phyloP scores from a whole-genome alignment of 2,329 filamentous ascomycete species.

The Aureobasidium sp. region DNA sequence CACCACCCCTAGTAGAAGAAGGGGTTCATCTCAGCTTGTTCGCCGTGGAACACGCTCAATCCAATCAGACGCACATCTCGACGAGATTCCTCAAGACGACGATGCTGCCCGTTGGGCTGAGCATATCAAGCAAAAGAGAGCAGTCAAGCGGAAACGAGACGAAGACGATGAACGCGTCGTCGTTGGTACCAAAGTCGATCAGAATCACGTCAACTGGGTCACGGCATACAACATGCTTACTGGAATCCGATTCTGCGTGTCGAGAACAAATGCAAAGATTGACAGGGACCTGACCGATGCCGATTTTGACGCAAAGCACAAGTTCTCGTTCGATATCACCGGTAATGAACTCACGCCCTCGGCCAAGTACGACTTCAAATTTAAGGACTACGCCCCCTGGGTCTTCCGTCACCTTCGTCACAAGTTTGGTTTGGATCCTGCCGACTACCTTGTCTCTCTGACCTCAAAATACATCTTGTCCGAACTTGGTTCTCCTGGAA shows the following conservation, averaged over 20 bases:
- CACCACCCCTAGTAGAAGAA: constrained; percentile 51
- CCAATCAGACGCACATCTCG: constrained; percentile 64
- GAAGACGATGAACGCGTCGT: constrained; percentile 87
- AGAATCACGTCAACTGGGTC: constrained; percentile 93
- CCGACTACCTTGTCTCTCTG: constrained; percentile 95
- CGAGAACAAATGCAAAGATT: constrained; percentile 91
- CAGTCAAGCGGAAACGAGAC: constrained; percentile 71
- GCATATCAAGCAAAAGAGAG: constrained; percentile 81
- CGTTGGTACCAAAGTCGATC: constrained; percentile 94
- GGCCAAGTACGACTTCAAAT: constrained; percentile 99
- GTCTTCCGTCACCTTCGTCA: constrained; percentile 88
- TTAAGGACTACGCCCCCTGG: constrained; percentile 99
- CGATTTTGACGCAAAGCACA: constrained; percentile 90
- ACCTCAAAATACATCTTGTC: constrained; percentile 98
- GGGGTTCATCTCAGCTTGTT: constrained; percentile 74
- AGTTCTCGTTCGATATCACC: constrained; percentile 97
- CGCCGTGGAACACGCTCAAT: constrained; percentile 76
- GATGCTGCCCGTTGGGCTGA: constrained; percentile 90
- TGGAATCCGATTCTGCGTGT: constrained; percentile 93
- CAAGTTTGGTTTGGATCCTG: constrained; percentile 85
- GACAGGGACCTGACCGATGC: constrained; percentile 81
- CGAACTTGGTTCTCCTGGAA: constrained; percentile 91
- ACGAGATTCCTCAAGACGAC: constrained; percentile 79
- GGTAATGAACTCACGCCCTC: constrained; percentile 96
- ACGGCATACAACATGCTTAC: constrained; percentile 99